These are phyloP conservation scores for Lodderomyces pseudojiufengensis DNA, from an alignment of 1,139 yeast species.

Conservation along the genomic window DNA sequence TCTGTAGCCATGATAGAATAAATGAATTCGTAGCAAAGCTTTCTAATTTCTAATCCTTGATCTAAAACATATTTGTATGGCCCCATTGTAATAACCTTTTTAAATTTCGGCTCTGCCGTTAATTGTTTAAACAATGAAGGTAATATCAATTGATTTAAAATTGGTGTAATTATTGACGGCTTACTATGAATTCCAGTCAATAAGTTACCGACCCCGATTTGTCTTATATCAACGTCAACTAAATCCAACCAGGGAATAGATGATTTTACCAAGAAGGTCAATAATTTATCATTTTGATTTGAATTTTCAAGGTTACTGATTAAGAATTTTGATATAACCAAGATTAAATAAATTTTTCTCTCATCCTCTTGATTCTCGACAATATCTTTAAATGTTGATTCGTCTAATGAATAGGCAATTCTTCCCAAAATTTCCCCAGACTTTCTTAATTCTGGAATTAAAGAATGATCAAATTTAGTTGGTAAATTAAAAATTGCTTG, in stretches of 20 bases:
- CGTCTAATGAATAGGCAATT: conserved; percentile 20
- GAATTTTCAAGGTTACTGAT: conserved; percentile 20
- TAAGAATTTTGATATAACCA: conserved; percentile 34
- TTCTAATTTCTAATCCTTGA: conserved; percentile 72
- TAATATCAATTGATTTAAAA: conserved; percentile 67
- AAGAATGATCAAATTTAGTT: conserved; percentile 11
- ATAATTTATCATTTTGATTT: conserved; percentile 11
- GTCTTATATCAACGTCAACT: conserved; percentile 43
- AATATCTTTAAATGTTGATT: conserved; percentile 12
- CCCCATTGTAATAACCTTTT: conserved; percentile 75
- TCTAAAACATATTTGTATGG: conserved; percentile 83
- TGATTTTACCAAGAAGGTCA: conserved; percentile 13
- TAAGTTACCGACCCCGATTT: conserved; percentile 56
- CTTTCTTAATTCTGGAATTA: conserved; percentile 23
- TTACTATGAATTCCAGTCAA: conserved; percentile 62
- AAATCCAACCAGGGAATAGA: conserved; percentile 20
- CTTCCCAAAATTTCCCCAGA: conserved; percentile 32
- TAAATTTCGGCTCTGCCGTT: conserved; percentile 51
- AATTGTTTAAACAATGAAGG: conserved; percentile 57
- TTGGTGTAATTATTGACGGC: conserved; percentile 54
- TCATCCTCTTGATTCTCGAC: conserved; percentile 16
- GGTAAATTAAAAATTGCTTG: conserved; percentile 19
- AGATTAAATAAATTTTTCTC: conserved; percentile 25
- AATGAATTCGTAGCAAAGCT: conserved; percentile 67
- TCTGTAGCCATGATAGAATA: conserved; percentile 46